phyloP scores from a whole-genome alignment of 768 basidiomycete genomes.

The Candolleomyces efflorescens region DNA sequence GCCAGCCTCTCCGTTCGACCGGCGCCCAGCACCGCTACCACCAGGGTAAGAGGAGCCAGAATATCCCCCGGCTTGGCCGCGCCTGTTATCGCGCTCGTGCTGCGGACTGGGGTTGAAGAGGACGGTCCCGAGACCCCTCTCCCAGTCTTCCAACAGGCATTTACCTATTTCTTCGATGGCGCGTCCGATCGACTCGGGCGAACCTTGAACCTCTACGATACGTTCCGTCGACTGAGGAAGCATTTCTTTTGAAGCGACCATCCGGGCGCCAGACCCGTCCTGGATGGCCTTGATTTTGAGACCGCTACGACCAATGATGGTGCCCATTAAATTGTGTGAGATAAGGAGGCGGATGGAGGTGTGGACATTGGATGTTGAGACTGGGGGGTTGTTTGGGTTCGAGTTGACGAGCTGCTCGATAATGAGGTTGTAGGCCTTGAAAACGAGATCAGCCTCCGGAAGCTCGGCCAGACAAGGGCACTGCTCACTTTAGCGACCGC shows the following conservation, averaged over 20 bases:
- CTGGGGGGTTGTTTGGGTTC: constrained; percentile 65
- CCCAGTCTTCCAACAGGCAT: constrained; percentile 95
- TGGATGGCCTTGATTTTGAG: constrained; percentile 99
- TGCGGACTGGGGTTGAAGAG: constrained; percentile 92
- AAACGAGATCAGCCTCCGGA: constrained; percentile 10
- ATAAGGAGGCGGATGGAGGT: constrained; percentile 96
- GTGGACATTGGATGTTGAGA: constrained; percentile 64
- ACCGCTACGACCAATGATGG: constrained; percentile 93
- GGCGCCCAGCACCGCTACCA: constrained; percentile 37
- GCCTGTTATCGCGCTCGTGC: constrained; percentile 57
- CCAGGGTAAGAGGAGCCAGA: constrained; percentile 35
- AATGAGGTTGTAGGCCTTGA: constrained; percentile 91
- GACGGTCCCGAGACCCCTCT: constrained; percentile 89
- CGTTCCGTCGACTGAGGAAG: constrained; percentile 98
- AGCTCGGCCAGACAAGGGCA: constrained; percentile 7
- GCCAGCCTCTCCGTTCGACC: constrained; percentile 50
- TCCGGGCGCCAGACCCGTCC: constrained; percentile 91
- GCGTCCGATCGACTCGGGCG: constrained; percentile 86
- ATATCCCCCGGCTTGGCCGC: constrained; percentile 39
- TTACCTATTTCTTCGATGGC: constrained; percentile 96
- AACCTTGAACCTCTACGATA: constrained; percentile 95
- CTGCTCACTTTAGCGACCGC: constrained; percentile 79
- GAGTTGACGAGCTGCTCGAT: constrained; percentile 85
- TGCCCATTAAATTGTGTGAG: constrained; percentile 99
- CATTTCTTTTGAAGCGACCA: constrained; percentile 99